Base-by-base conservation (phyloP, 2,329 filamentous ascomycete genomes). In the Daldinia sp. region DNA sequence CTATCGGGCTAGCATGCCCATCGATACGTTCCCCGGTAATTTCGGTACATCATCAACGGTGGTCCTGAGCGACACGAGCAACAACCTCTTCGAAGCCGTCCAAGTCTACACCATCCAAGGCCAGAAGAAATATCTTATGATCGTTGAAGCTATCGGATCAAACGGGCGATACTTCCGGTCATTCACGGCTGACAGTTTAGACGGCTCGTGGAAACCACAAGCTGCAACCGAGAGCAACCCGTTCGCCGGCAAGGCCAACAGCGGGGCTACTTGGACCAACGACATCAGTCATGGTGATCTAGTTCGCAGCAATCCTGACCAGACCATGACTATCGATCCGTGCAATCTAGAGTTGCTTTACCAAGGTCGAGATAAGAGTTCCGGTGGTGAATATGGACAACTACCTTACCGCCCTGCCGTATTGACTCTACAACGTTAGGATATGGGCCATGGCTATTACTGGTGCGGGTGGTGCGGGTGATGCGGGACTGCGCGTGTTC, bases 221-320 rank as follows among this genome's bases (percentile, higher is more conserved):
- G 85, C 87, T 1, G 77, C 78, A 0, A 80, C 70, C 11, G 87
- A 90, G 77, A 74, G 70, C 68, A 77, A 74, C n/a, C 87, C 88
- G 0, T 90, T 90, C 62, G 87, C 87, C n/a, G 85, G 88, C 69
- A 87, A 87, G 77, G 84, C 81, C 25, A 90, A 90, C 77, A 88
- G 82, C 50, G 87, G 85, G 34, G 85, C 85, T 1, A 81, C 80
- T 15, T 90, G 87, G 87, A 88, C 87, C 47, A 85, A 88, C 72
- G 86, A 89, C 62, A 89, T 90, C 72, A 87, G 84, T 71, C 86
- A 89, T 70, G 88, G 88, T 32, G 88, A 90, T 64, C 73, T 90
- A 37, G 71, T 89, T 58, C 82, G 87, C 61, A 79, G 65, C 59
- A 83, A 80, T 69, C 72, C 81, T 2, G 87, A 90, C 69, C 83